A percentile compares a stretch with the other conserved stretches of the same genome.
These are phyloP conservation scores for Cadophora malorum DNA, from an alignment of 2,329 filamentous ascomycete species.

Conservation along the genomic window DNA sequence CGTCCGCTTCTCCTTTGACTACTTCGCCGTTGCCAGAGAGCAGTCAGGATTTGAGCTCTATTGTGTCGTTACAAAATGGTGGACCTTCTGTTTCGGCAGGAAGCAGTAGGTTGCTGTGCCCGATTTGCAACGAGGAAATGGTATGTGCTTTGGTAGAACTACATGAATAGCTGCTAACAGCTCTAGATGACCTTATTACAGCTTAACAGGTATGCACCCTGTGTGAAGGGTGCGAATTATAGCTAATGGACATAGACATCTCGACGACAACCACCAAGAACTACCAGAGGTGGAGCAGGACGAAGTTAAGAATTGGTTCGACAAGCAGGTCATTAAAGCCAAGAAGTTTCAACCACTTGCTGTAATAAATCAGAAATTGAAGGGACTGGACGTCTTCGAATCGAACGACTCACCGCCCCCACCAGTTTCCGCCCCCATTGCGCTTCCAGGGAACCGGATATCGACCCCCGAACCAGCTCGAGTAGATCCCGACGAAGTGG, in stretches of 20 bases:
- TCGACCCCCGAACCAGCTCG: constrained; percentile 43
- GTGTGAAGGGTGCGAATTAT: constrained; percentile 4
- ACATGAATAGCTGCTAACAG: constrained; percentile 34
- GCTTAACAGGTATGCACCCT: constrained; percentile 71
- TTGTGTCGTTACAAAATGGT: constrained; percentile 74
- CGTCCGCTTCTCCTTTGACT: constrained; percentile 57
- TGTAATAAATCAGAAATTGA: constrained; percentile 76
- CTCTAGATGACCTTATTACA: constrained; percentile 85
- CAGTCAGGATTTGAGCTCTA: constrained; percentile 79
- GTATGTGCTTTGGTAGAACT: constrained; percentile 52
- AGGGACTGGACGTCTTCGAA: constrained; percentile 77
- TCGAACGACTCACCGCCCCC: constrained; percentile 65
- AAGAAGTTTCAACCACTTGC: constrained; percentile 78
- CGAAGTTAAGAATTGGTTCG: constrained; percentile 81
- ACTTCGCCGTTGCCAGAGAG: constrained; percentile 73
- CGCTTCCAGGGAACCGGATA: constrained; percentile 46
- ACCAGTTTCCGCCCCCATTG: constrained; percentile 41
- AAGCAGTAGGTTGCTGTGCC: constrained; percentile 79
- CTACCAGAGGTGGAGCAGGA: constrained; percentile 75
- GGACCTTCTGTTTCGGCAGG: constrained; percentile 58
- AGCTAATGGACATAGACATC: constrained; percentile 58
- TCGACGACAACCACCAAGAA: constrained; percentile 77
- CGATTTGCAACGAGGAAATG: constrained; percentile 99
- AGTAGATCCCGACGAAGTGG: constrained; percentile 84
- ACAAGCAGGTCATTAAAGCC: constrained; percentile 76